Conservation (phyloP, 2,329 filamentous ascomycete species). For the Calonectria pauciramosa region DNA sequence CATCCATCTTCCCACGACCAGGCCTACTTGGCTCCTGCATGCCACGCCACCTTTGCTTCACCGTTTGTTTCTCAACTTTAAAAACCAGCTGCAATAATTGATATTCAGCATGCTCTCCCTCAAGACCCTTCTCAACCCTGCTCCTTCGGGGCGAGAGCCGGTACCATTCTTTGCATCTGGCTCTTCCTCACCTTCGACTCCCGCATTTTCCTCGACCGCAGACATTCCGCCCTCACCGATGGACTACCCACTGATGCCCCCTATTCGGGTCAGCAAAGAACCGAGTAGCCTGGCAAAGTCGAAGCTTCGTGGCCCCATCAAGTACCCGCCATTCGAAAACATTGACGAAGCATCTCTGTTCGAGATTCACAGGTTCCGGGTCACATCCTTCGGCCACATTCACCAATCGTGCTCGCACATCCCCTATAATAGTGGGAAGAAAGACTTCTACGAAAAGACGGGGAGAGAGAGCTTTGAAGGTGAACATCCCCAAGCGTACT, state of each 20-base stretch:
- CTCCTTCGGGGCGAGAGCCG: constrained; percentile 58
- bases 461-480: constrained; percentile 91
- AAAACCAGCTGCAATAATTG: constrained; percentile 29
- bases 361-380: constrained; percentile 73
- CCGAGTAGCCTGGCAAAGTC: constrained; percentile 64
- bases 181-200: constrained; percentile 50
- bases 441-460: constrained; percentile 87
- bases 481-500: constrained; percentile 53
- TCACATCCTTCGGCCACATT: constrained; percentile 77
- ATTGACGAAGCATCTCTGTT: constrained; percentile 68
- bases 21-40: constrained; percentile 28
- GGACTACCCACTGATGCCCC: constrained; percentile 30
- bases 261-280: constrained; percentile 59
- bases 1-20: constrained; percentile 34
- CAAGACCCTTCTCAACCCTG: constrained; percentile 76
- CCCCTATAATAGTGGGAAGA: constrained; percentile 95
- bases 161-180: constrained; percentile 53
- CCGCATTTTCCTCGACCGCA: constrained; percentile 28
- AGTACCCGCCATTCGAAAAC: constrained; percentile 81
- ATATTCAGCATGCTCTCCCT: constrained; percentile 71
- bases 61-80: constrained; percentile 8
- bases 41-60: constrained; percentile 13
- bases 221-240: constrained; percentile 20
- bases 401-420: constrained; percentile 79
- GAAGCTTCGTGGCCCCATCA: constrained; percentile 75